Conservation (phyloP, 2,329 filamentous ascomycete species). For the Zymoseptoria ardabiliae region DNA sequence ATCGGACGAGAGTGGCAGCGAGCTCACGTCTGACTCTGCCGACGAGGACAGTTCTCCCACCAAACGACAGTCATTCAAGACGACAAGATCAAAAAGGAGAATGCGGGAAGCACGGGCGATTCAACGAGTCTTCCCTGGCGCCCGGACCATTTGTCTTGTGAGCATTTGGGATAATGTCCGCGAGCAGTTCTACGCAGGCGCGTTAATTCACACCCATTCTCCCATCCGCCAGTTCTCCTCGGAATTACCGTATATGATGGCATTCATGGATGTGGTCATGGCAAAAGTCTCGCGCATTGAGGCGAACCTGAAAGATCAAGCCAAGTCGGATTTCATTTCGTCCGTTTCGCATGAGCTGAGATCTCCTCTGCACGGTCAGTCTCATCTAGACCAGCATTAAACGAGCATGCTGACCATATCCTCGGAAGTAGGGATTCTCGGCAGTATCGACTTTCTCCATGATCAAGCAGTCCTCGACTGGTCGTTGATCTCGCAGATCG, state of each 20-base stretch:
- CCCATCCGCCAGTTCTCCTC: constrained; percentile 33
- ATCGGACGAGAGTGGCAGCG: constrained; percentile 6
- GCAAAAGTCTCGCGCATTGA: constrained; percentile 33
- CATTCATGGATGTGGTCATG: constrained; percentile 36
- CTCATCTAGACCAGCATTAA: not conserved
- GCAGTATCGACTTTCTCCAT: constrained; percentile 36
- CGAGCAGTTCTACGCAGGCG: constrained; percentile 20
- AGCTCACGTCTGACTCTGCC: not conserved
- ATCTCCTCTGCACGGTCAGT: constrained; percentile 36
- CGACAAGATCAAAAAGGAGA: constrained; percentile 1
- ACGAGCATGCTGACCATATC: too few relatives aligned
- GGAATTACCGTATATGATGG: constrained; percentile 30
- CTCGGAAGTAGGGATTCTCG: too few relatives aligned
- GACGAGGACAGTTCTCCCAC: not conserved
- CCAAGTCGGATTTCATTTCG: constrained; percentile 46
- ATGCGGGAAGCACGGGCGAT: constrained; percentile 10
- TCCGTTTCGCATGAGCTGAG: constrained; percentile 47
- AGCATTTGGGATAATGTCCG: constrained; percentile 44
- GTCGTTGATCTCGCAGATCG: constrained; percentile 39
- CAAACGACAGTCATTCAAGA: not conserved
- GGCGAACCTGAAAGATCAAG: constrained; percentile 34
- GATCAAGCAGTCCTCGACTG: constrained; percentile 28
- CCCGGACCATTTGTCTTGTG: constrained; percentile 41
- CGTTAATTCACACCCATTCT: constrained; percentile 38
- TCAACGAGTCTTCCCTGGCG: constrained; percentile 35